Conservation (phyloP, 192 early-diverging fungal species). For the Coemansia sp. region DNA sequence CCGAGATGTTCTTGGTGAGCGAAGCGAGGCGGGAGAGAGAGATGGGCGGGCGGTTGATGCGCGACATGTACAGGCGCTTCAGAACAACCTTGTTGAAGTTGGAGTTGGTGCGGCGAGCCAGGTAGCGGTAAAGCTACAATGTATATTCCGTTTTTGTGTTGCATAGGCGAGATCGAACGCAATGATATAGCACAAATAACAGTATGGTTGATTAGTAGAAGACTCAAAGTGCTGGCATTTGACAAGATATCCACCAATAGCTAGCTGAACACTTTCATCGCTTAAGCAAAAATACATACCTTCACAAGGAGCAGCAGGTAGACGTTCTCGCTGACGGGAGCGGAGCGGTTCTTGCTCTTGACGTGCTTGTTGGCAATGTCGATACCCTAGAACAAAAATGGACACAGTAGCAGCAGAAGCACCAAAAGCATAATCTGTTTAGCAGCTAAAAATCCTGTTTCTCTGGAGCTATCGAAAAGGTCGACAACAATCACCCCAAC, state of each 20-base stretch:
- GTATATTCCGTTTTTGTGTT: not conserved
- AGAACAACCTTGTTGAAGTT: conserved; percentile 99
- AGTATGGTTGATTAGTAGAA: not conserved
- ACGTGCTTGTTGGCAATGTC: conserved; percentile 99
- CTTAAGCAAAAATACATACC: conserved; percentile 19
- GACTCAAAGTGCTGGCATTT: not conserved
- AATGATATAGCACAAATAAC: too few relatives aligned
- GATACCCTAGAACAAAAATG: conserved; percentile 74
- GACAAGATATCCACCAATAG: too few relatives aligned
- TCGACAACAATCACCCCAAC: not conserved
- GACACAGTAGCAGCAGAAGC: not conserved
- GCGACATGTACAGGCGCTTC: conserved; percentile 98
- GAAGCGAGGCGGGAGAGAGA: conserved; percentile 85
- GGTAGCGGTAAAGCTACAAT: conserved; percentile 93
- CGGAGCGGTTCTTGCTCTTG: conserved; percentile 87
- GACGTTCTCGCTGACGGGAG: conserved; percentile 92
- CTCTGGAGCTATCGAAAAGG: not conserved
- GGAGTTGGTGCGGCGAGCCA: conserved; percentile 98
- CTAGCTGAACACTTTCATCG: not conserved
- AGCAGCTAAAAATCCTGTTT: not conserved
- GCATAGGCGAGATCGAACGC: not conserved
- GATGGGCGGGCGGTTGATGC: conserved; percentile 94
- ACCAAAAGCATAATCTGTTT: conserved; percentile 1
- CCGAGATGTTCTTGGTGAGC: conserved; percentile 74
- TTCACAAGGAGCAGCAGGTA: conserved; percentile 99